Base-by-base conservation (phyloP, 2,329 filamentous ascomycete genomes). In the Beauveria brongniartii region DNA sequence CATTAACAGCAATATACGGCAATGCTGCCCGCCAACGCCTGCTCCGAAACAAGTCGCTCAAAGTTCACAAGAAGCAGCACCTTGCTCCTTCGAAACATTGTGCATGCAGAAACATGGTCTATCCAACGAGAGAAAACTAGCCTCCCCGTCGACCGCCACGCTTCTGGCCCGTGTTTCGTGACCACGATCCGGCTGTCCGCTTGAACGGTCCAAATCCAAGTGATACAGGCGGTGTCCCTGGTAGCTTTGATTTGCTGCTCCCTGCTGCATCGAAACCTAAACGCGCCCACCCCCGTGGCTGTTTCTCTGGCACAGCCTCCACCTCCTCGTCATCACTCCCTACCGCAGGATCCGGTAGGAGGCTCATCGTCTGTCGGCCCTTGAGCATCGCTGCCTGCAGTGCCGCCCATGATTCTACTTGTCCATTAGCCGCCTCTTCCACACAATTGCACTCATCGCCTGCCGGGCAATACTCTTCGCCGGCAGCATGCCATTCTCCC, bases 371-470 rank as follows among this genome's bases (percentile, higher is more conserved):
- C 34, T 68, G 62, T 14, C 63, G 64, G 0, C 69, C 69, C 63
- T 72, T 77, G 58, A 72, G 68, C 70, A 76, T 70, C 12, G 71
- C 73, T 7, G 71, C 72, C 40, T 72, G 70, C 0, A 76, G 67
- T 3, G 82, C 83, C 0, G 80, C 79, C 81, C 84, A 86, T 22
- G 81, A 83, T 69, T 87, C 85, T 9, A 87, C 79, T 46, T 83
- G 76, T 1, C 82, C 84, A 52, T 75, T 78, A 61, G 74, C 76
- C 1, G 84, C 83, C 64, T 86, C 80, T 16, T 80, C 76, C 0
- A 80, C 76, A 65, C 85, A 88, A 62, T 82, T 76, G 67, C 85
- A 88, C 68, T 87, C 85, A 67, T 87, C 85, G 1, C 84, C 85
- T 0, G 83, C 84, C 0, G 85, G 83, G 61, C 85, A 88, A 52